Conservation (phyloP, 306 rosid species). For the Pyrus communis region DNA sequence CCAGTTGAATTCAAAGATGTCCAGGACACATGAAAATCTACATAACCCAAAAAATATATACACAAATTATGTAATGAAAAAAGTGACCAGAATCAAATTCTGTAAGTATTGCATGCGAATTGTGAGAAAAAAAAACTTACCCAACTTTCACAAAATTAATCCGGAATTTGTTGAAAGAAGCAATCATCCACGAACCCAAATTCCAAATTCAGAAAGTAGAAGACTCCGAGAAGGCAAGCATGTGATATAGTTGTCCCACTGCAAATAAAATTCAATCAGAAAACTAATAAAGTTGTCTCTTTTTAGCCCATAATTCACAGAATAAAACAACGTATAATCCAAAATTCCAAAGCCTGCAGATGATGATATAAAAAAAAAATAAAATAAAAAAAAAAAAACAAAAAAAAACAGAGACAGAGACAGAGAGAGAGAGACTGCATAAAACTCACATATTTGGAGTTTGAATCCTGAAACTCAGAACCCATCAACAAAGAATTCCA, state of each 20-base stretch:
- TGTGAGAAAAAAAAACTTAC: no score
- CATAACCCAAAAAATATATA: slow-evolving; percentile 2
- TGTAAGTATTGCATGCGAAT: background rate
- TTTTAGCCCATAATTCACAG: background rate
- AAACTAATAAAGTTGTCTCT: background rate
- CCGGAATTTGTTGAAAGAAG: background rate
- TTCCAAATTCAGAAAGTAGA: background rate
- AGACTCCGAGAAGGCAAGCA: background rate
- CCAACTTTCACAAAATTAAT: background rate
- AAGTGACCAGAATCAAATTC: background rate
- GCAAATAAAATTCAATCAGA: background rate
- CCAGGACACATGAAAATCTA: slow-evolving; percentile 5
- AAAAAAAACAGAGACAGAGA: background rate
- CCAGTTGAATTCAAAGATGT: slow-evolving; percentile 7
- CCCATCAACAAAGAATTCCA: background rate
- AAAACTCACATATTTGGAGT: background rate
- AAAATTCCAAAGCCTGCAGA: background rate
- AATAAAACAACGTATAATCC: background rate
- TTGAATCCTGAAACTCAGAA: background rate
- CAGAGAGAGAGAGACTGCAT: background rate
- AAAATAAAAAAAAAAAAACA: background rate
- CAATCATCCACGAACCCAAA: background rate
- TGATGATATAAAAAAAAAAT: background rate
- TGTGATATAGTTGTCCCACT: background rate
- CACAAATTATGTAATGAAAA: no score